phyloP scores from a whole-genome alignment of 1,284 basidiomycete genomes.

The Heterobasidion parviporum region DNA sequence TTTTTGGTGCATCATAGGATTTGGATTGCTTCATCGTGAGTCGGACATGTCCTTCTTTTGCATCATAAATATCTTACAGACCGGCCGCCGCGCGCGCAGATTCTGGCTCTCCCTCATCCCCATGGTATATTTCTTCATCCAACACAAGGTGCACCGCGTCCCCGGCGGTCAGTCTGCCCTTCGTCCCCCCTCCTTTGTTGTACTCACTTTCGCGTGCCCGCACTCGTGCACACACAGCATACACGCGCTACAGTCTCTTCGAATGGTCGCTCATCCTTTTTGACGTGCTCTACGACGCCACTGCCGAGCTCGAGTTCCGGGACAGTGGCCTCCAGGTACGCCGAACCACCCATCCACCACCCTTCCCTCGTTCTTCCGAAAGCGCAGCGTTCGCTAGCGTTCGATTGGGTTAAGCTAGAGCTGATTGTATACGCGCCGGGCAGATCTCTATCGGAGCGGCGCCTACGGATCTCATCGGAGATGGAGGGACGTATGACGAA shows the following conservation, averaged over 20 bases:
- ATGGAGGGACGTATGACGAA: conserved; percentile 14
- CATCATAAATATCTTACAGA: not conserved
- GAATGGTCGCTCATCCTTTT: conserved; percentile 82
- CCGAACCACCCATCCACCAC: too few species aligned
- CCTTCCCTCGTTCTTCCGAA: too few species aligned
- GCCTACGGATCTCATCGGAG: too few species aligned
- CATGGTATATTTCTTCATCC: conserved; percentile 78
- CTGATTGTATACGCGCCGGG: too few species aligned
- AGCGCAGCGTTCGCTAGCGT: too few species aligned
- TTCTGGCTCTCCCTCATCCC: conserved; percentile 70
- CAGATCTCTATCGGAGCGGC: not conserved
- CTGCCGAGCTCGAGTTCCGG: conserved; percentile 55
- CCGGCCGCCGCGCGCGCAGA: conserved; percentile 22
- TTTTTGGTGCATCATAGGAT: conserved; percentile 28
- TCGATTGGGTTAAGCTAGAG: too few species aligned
- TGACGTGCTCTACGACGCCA: conserved; percentile 74
- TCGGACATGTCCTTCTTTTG: not conserved
- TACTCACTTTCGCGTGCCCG: not conserved
- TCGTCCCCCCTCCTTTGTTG: not conserved
- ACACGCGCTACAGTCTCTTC: conserved; percentile 78
- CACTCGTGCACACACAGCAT: conserved; percentile 40
- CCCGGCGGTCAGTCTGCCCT: conserved; percentile 56
- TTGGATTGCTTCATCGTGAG: conserved; percentile 42
- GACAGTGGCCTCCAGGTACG: conserved; percentile 43
- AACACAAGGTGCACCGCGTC: conserved; percentile 72